Evolutionary conservation across 768 basidiomycete species (phyloP).

Genomic region (Calocybe gangraenosa): DNA sequence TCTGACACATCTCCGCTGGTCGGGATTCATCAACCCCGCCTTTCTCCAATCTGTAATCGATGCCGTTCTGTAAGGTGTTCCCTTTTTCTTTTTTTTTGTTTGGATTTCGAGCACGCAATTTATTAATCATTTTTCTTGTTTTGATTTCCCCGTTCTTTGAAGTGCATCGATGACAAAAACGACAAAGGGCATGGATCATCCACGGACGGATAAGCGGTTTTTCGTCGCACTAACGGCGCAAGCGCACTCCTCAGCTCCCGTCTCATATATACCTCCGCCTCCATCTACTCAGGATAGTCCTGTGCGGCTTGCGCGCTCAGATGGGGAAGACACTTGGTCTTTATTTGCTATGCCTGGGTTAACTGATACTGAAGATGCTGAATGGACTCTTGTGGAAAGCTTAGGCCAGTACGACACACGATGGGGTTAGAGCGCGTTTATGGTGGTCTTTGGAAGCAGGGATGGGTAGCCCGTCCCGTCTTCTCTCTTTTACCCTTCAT

Average conservation of each 20-base stretch:
- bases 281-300: slow-evolving; percentile 22
- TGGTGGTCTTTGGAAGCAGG: background rate
- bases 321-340: slow-evolving; percentile 53
- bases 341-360: slow-evolving; percentile 30
- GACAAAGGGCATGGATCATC: too few species aligned
- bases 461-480: background rate
- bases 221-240: slow-evolving; percentile 46
- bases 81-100: background rate
- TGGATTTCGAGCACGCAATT: too few species aligned
- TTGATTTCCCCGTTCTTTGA: slow-evolving; percentile 8
- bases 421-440: slow-evolving; percentile 19
- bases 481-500: too few species aligned
- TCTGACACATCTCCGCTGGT: slow-evolving; percentile 56
- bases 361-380: slow-evolving; percentile 7
- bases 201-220: slow-evolving; percentile 10
- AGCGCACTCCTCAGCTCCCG: slow-evolving; percentile 40
- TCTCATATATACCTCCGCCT: slow-evolving; percentile 42
- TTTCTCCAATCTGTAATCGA: slow-evolving; percentile 56
- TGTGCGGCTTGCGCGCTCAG: slow-evolving; percentile 36
- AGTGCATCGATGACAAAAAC: background rate
- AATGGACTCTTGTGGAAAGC: slow-evolving; percentile 33
- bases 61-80: slow-evolving; percentile 33
- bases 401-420: slow-evolving; percentile 26
- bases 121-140: background rate
- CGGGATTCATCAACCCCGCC: slow-evolving; percentile 45